Percentiles rank a stretch among this genome's conserved stretches.
Conservation (phyloP, 225 moss, liverwort and hornwort species). For the Ulota crispa region DNA sequence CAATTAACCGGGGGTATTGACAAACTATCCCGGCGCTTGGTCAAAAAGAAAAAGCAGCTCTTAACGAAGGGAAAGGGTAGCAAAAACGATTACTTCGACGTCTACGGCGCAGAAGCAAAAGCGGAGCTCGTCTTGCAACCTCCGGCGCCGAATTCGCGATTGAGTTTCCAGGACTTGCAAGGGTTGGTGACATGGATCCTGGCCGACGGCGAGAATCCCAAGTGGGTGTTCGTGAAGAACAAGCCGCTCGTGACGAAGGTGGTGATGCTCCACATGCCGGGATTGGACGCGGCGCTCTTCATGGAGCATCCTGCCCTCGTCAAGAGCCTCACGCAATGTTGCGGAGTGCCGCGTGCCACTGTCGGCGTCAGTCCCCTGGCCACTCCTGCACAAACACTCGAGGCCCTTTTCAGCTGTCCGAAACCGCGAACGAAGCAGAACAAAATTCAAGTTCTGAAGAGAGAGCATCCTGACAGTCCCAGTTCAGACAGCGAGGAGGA, state of each 20-base stretch:
- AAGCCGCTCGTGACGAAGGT: conserved; percentile 90
- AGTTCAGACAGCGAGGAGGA: conserved; percentile 26
- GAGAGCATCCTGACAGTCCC: conserved; percentile 8
- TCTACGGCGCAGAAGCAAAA: conserved; percentile 73
- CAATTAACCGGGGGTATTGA: not conserved
- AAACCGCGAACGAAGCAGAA: conserved; percentile 54
- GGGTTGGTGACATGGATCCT: conserved; percentile 77
- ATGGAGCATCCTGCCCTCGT: conserved; percentile 59
- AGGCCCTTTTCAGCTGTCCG: conserved; percentile 71
- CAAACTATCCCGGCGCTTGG: conserved; percentile 52
- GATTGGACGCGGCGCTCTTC: conserved; percentile 82
- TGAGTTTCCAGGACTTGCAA: conserved; percentile 75
- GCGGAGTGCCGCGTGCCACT: conserved; percentile 77
- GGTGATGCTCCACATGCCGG: conserved; percentile 77
- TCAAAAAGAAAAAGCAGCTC: conserved; percentile 84
- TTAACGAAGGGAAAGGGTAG: conserved; percentile 59
- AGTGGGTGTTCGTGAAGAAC: conserved; percentile 92
- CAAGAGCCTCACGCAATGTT: conserved; percentile 51
- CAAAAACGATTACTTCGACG: conserved; percentile 72
- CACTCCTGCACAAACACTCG: conserved; percentile 54
- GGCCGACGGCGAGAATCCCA: conserved; percentile 81
- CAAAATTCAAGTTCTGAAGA: conserved; percentile 5
- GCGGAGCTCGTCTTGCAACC: conserved; percentile 72
- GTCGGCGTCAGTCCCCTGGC: conserved; percentile 65
- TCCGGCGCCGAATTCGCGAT: conserved; percentile 42